Conservation (phyloP, 139 green algal genomes). For the Penium margaritaceum region DNA sequence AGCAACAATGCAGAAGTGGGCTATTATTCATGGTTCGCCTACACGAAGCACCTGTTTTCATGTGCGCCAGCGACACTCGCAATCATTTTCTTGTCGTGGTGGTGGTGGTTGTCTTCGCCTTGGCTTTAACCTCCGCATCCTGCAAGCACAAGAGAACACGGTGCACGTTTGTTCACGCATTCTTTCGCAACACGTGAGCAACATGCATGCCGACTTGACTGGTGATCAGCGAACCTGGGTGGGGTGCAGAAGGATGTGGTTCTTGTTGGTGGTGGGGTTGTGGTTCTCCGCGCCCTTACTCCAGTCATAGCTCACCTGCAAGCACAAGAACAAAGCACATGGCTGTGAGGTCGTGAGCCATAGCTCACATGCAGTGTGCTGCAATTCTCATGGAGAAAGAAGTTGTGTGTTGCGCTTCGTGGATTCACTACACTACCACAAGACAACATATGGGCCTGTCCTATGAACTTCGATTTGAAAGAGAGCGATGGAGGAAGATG, state of each 20-base stretch:
- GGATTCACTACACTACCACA: not conserved
- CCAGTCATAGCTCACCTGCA: conserved; percentile 77
- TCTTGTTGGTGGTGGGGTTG: conserved; percentile 63
- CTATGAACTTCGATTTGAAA: no score
- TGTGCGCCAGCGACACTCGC: no score
- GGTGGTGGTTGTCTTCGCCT: conserved; percentile 15
- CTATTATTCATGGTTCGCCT: no score
- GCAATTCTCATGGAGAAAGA: no score
- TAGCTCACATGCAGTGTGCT: no score
- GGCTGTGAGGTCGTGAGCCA: not conserved
- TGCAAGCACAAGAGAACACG: no score
- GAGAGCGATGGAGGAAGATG: not conserved
- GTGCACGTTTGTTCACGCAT: no score
- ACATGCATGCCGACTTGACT: not conserved
- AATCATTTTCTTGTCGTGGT: not conserved
- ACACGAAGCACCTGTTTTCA: no score
- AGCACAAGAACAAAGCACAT: not conserved
- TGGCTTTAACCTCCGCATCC: conserved; percentile 34
- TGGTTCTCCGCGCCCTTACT: conserved; percentile 68
- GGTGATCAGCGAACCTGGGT: conserved; percentile 50
- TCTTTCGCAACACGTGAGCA: no score
- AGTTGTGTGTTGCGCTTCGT: no score
- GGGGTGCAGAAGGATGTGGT: conserved; percentile 80
- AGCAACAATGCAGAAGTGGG: no score
- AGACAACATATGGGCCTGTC: no score